Evolutionary conservation across 2,329 filamentous ascomycete species (phyloP), one percentile per base, ranked within the genome.

Genomic region (Thielaviopsis musarum): DNA sequence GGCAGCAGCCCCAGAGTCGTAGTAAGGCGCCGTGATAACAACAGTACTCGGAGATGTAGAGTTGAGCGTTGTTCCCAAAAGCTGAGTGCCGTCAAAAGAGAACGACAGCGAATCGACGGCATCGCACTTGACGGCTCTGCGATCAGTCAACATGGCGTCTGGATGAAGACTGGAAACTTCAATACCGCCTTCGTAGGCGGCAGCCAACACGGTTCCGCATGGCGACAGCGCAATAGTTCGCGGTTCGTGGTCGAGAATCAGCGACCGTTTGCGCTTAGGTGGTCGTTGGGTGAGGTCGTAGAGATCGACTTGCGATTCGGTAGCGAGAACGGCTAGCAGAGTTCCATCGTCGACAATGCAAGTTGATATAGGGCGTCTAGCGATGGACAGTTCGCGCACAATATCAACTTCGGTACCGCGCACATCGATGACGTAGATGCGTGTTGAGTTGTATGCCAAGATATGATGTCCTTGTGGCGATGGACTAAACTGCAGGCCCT

Each of bases 131-230:
- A 91, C 87, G 12, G 87, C 81, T 64, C 88, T 78, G 65, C 85
- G 78, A 64, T 90, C 85, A 0, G 81, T 86, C 13, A 79, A 70
- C 28, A 84, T 66, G 26, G 81, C 82, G 58, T 76, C 79, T 2
- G 83, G 75, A 54, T 80, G 81, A 48, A 95, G 73, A 5, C 88
- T 87, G 28, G 87, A 83, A 0, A 95, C 87, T 69, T 95, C 90
- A 63, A 95, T 91, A n/a, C 87, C 88, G 59, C 87, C 87, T 66
- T 89, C 83, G 69, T 91, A 94, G 7, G 89, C 89, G 17, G 88
- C 85, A 24, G 90, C 90, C 53, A 95, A 72, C 15, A 95, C 87
- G 52, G 84, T 83, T 24, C 88, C 88, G 63, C 85, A 87, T 1
- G 89, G 88, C 0, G 89, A 91, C 30, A 95, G 73, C 17, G 87